phyloP scores from a whole-genome alignment of 1,284 basidiomycete genomes.

The Moesziomyces antarcticus region DNA sequence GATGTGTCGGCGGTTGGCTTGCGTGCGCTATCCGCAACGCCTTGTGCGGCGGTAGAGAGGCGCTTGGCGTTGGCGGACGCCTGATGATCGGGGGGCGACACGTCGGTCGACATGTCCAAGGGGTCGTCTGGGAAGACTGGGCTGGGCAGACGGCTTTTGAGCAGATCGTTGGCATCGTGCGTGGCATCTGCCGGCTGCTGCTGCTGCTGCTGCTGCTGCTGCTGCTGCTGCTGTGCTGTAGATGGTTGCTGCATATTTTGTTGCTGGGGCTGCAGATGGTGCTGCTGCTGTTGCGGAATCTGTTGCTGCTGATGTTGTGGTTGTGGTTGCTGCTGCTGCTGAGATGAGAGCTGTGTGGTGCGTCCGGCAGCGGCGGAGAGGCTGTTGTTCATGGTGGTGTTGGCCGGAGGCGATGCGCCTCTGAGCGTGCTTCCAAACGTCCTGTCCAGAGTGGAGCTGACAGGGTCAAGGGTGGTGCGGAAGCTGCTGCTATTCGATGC shows the following conservation, averaged over 20 bases:
- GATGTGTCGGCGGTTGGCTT: conserved; percentile 29
- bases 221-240: conserved; percentile 8
- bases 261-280: conserved; percentile 17
- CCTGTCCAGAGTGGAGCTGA: conserved; percentile 34
- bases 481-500: conserved; percentile 19
- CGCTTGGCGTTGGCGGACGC: conserved; percentile 30
- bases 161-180: conserved; percentile 26
- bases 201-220: conserved; percentile 20
- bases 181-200: conserved; percentile 9
- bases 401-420: conserved; percentile 26
- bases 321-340: conserved; percentile 17
- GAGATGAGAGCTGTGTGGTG: conserved; percentile 14
- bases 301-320: conserved; percentile 7
- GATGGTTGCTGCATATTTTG: conserved; percentile 10
- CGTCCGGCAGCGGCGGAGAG: conserved; percentile 25
- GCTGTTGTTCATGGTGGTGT: conserved; percentile 21
- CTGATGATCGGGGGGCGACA: conserved; percentile 22
- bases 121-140: conserved; percentile 49
- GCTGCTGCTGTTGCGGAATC: conserved; percentile 14
- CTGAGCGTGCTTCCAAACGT: conserved; percentile 40
- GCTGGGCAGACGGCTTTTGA: conserved; percentile 41
- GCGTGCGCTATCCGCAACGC: conserved; percentile 21
- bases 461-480: conserved; percentile 20
- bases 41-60: conserved; percentile 28
- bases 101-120: conserved; percentile 30